phyloP scores from a whole-genome alignment of 2,329 filamentous ascomycete species.

The Pestalotiopsis sp. region DNA sequence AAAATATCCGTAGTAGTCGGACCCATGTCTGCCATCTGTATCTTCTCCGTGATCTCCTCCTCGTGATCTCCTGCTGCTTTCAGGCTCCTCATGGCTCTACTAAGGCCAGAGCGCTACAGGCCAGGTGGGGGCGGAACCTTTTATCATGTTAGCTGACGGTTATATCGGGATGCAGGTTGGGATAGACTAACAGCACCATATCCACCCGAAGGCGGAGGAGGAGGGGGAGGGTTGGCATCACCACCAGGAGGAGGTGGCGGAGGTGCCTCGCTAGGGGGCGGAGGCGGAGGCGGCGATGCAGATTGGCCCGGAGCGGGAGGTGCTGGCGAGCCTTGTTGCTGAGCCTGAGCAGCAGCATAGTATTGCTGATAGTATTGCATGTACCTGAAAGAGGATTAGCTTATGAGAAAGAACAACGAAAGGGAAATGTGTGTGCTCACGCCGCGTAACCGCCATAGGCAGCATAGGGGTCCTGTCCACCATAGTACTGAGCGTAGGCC shows the following conservation, averaged over 20 bases:
- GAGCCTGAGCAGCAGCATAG: constrained; percentile 57
- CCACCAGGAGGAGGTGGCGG: constrained; percentile 63
- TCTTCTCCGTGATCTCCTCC: too few species aligned
- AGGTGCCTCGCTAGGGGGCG: constrained; percentile 63
- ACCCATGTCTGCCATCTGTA: too few species aligned
- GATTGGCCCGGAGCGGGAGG: constrained; percentile 46
- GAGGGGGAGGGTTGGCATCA: constrained; percentile 53
- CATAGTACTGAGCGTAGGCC: constrained; percentile 84
- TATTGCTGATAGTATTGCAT: constrained; percentile 77
- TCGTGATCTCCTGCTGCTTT: too few species aligned
- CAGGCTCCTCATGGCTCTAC: neutral
- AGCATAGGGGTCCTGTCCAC: constrained; percentile 79
- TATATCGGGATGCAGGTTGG: neutral
- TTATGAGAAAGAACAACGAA: constrained; percentile 14
- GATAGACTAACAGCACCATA: constrained; percentile 64
- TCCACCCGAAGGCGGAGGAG: constrained; percentile 55
- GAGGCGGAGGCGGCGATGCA: constrained; percentile 55
- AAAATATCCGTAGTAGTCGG: too few species aligned
- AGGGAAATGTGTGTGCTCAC: constrained; percentile 41
- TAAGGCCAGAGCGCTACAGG: constrained; percentile 35
- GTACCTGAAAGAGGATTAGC: constrained; percentile 43
- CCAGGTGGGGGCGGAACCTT: constrained; percentile 60
- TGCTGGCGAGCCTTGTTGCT: constrained; percentile 47
- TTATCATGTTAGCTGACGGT: constrained; percentile 19
- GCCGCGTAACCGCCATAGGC: constrained; percentile 88